Evolutionary conservation across 352 stramenopile genomes (phyloP).

Genomic region (Phytophthora europaea): DNA sequence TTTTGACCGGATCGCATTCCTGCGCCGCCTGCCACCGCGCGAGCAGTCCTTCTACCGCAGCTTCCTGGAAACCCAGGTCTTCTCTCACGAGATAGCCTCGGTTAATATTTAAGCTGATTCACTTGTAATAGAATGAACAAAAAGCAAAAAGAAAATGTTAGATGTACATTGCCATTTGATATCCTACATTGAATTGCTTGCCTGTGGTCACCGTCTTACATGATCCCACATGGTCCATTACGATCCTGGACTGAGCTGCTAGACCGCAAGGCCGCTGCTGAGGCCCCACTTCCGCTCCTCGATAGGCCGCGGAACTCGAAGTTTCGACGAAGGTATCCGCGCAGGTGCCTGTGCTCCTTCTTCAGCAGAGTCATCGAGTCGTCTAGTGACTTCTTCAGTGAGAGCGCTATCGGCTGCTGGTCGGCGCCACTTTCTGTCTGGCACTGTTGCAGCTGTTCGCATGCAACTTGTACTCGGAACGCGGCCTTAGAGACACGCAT

Average conservation of each 20-base stretch:
- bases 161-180: constrained; percentile 29
- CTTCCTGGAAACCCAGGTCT: constrained; percentile 90
- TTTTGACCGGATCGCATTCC: constrained; percentile 82
- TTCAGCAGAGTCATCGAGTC: constrained; percentile 47
- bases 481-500: constrained; percentile 83
- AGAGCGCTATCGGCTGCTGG: constrained; percentile 26
- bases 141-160: constrained; percentile 38
- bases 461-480: constrained; percentile 83
- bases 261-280: constrained; percentile 14
- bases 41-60: constrained; percentile 78
- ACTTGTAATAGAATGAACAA: constrained; percentile 20
- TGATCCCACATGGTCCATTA: constrained; percentile 43
- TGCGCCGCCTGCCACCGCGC: constrained; percentile 56
- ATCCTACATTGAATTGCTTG: constrained; percentile 33
- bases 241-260: constrained; percentile 28
- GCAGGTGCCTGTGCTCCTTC: constrained; percentile 74
- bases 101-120: constrained; percentile 47
- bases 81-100: constrained; percentile 86
- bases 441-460: constrained; percentile 66
- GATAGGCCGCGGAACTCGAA: constrained; percentile 69
- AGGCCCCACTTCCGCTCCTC: constrained; percentile 31
- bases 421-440: constrained; percentile 39
- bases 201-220: constrained; percentile 24
- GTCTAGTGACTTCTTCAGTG: constrained; percentile 39
- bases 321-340: constrained; percentile 84